phyloP scores from a whole-genome alignment of 2,329 filamentous ascomycete genomes.

The Stachybotrys echinatus region DNA sequence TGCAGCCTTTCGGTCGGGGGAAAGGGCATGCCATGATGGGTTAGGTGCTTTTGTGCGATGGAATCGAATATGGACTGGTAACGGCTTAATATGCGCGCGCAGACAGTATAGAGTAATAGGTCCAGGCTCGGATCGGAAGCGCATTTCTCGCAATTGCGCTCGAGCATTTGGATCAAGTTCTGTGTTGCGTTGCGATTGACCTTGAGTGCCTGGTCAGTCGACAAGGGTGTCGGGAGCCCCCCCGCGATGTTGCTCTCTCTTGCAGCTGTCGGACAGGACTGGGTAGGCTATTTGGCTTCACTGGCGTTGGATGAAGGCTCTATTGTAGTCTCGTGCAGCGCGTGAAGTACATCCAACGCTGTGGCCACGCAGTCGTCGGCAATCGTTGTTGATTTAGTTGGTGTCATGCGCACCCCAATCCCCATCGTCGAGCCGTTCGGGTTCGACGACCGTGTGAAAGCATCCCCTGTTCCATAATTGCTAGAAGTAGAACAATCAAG shows the following conservation, averaged over 20 bases:
- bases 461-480: neutral
- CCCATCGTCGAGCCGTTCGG: neutral
- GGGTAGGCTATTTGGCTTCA: neutral
- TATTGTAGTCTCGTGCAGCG: neutral
- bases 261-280: neutral
- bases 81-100: neutral
- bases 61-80: neutral
- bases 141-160: neutral
- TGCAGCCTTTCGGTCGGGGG: neutral
- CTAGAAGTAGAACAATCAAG: neutral
- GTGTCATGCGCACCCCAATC: neutral
- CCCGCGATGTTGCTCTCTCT: no score
- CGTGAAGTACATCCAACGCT: neutral
- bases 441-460: neutral
- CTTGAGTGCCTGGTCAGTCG: neutral
- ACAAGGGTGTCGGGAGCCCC: no score
- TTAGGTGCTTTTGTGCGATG: neutral
- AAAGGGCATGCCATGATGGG: neutral
- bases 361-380: neutral
- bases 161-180: neutral
- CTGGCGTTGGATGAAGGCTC: neutral
- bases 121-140: neutral
- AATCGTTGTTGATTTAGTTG: neutral
- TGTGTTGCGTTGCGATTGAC: neutral
- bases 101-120: neutral